phyloP scores from a whole-genome alignment of 352 stramenopile genomes.

The Saprolegnia parasitica region DNA sequence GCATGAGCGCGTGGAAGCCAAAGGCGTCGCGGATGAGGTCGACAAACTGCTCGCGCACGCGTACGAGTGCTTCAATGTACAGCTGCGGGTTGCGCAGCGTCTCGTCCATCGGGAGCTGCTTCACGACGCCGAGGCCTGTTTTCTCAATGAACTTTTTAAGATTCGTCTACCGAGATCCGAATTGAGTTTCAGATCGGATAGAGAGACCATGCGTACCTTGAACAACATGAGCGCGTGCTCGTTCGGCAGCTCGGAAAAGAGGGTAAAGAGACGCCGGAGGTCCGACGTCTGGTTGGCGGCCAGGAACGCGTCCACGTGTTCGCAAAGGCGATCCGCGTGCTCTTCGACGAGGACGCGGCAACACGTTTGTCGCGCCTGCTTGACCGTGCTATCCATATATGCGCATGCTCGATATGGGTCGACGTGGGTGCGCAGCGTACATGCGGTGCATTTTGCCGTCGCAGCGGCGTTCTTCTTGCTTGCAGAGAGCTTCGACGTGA shows the following conservation, averaged over 20 bases:
- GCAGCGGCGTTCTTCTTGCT: slow-evolving; percentile 73
- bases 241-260: slow-evolving; percentile 79
- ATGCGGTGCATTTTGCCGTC: slow-evolving; percentile 68
- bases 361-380: slow-evolving; percentile 71
- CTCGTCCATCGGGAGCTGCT: slow-evolving; percentile 75
- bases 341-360: slow-evolving; percentile 73
- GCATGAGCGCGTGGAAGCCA: slow-evolving; percentile 74
- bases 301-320: slow-evolving; percentile 69
- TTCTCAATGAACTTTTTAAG: slow-evolving; percentile 82
- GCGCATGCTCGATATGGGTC: background rate
- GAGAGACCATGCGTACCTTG: slow-evolving; percentile 43
- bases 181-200: background rate
- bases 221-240: slow-evolving; percentile 74
- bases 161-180: slow-evolving; percentile 51
- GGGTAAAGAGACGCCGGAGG: slow-evolving; percentile 66
- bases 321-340: slow-evolving; percentile 75
- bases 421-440: slow-evolving; percentile 36
- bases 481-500: slow-evolving; percentile 64
- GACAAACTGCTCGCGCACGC: slow-evolving; percentile 79
- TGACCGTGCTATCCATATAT: slow-evolving; percentile 49
- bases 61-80: slow-evolving; percentile 80
- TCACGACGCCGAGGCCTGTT: slow-evolving; percentile 68
- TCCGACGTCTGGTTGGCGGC: slow-evolving; percentile 74
- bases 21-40: slow-evolving; percentile 83
- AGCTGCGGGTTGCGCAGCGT: slow-evolving; percentile 73